Evolutionary conservation across 2,329 filamentous ascomycete species (phyloP), one percentile per base, ranked within the genome.

Genomic region (Exophiala lecanii-corni): DNA sequence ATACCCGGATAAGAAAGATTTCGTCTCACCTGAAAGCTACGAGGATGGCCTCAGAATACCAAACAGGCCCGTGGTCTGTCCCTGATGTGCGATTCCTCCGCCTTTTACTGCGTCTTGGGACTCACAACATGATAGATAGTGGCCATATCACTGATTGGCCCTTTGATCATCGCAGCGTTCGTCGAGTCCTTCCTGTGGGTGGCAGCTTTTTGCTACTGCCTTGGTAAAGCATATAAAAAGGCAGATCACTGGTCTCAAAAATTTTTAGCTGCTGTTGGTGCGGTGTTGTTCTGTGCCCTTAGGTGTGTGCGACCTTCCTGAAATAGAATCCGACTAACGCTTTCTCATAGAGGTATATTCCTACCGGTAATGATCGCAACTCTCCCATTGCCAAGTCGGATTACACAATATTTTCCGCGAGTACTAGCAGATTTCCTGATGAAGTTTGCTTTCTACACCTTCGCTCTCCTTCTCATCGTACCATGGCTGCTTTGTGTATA

Each of bases 131-230:
- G 16, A 17, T 54, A 97, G 87, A 89, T 95, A 56, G 72, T 91
- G 43, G 96, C 94, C 62, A 83, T 89, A 6, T 71, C 81, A 43
- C 83, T 96, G 54, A 76, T 96, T 25, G 86, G 86, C 13, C 65
- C 83, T 5, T 72, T 96, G 37, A 88, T 96, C 81, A 58, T 92
- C 17, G 86, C 85, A 46, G 91, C 91, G 2, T 73, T 89, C 20
- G 72, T 97, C 6, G 91, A 97, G 68, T 97, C 92, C 89, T 81
- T 95, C 48, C 76, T 97, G 10, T 96, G 89, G 88, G 75, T 97
- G 30, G 81, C 84, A n/a, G 89, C 91, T 3, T 97, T 97, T 61
- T 62, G 92, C 50, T 97, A 96, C 66, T 97, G 91, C 61, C 71
- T 96, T 1, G 70, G 81, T 59, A 95, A 96, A 63, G 89, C 91